A percentile compares a stretch with the other conserved stretches of the same genome.
Evolutionary conservation across 352 stramenopile genomes (phyloP).

Genomic region (Phytophthora rubi): DNA sequence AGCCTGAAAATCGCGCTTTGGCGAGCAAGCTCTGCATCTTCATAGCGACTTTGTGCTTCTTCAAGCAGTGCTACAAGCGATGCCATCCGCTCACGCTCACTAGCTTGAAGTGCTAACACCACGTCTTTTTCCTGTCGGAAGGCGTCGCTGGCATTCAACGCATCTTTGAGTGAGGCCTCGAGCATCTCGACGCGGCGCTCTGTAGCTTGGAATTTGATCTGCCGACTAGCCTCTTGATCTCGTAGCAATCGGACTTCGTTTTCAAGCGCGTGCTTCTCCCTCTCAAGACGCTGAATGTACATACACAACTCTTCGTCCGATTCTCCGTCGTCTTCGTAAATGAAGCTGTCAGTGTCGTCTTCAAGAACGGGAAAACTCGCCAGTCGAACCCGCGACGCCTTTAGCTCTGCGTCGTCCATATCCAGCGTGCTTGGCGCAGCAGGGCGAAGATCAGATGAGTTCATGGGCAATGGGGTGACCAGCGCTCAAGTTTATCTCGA

Average conservation of each 20-base stretch:
- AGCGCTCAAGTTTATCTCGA: conserved; percentile 1
- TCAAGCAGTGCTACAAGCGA: conserved; percentile 46
- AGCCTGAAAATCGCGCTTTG: conserved; percentile 72
- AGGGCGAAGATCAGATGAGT: conserved; percentile 20
- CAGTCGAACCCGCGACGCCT: conserved; percentile 15
- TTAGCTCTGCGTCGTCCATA: conserved; percentile 25
- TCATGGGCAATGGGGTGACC: conserved; percentile 20
- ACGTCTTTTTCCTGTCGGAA: conserved; percentile 46
- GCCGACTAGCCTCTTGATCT: conserved; percentile 49
- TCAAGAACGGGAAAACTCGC: conserved; percentile 34
- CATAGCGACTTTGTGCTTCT: conserved; percentile 48
- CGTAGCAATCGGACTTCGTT: conserved; percentile 47
- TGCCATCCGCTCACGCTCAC: conserved; percentile 46
- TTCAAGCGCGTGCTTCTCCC: conserved; percentile 50
- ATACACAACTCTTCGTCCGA: conserved; percentile 48
- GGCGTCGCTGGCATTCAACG: conserved; percentile 31
- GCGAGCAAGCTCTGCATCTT: conserved; percentile 61
- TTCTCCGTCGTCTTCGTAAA: conserved; percentile 41
- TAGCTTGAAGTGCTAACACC: conserved; percentile 35
- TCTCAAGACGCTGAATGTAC: conserved; percentile 62
- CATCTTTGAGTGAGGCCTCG: conserved; percentile 42
- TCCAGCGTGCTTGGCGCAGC: conserved; percentile 7
- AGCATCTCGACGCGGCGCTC: conserved; percentile 45
- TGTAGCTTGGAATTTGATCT: conserved; percentile 35
- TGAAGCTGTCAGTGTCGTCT: conserved; percentile 38